phyloP scores from a whole-genome alignment of 768 basidiomycete species.

The Tylopilus felleus region DNA sequence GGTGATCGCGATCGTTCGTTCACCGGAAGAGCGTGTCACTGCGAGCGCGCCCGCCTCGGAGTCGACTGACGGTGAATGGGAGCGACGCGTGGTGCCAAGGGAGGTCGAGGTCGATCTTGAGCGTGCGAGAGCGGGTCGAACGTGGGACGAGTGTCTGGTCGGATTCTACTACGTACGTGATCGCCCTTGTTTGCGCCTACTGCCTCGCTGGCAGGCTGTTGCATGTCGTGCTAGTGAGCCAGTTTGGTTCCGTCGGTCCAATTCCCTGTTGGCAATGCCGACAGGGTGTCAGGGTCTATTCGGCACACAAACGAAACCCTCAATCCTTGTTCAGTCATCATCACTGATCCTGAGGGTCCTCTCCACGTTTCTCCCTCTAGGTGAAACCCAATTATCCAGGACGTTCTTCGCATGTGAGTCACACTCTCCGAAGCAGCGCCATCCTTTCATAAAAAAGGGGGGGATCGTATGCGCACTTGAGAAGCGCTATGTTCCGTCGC shows the following conservation, averaged over 20 bases:
- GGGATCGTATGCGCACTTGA: neutral
- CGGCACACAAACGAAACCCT: neutral
- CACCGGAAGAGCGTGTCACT: neutral
- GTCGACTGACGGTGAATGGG: neutral
- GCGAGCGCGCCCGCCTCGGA: neutral
- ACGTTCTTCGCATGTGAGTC: slow-evolving; percentile 81
- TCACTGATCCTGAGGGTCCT: slow-evolving; percentile 2
- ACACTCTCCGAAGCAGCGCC: neutral
- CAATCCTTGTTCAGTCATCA: neutral
- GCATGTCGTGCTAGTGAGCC: neutral
- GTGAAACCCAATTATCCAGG: slow-evolving; percentile 90
- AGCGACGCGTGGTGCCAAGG: neutral
- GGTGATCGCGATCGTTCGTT: slow-evolving; percentile 56
- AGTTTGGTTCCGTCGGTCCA: neutral
- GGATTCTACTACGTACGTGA: slow-evolving; percentile 74
- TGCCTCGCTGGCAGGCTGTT: neutral
- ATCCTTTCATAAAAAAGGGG: neutral
- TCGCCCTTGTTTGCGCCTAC: neutral
- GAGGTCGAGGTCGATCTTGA: slow-evolving; percentile 37
- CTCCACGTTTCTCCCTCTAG: slow-evolving; percentile 28
- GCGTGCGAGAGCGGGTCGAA: slow-evolving; percentile 43
- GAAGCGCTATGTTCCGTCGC: neutral
- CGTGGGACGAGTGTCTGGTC: slow-evolving; percentile 68
- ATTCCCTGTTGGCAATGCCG: neutral
- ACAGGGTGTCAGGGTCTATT: neutral